Conservation (phyloP, 176 grass and related monocot species). For the Carex parvula region DNA sequence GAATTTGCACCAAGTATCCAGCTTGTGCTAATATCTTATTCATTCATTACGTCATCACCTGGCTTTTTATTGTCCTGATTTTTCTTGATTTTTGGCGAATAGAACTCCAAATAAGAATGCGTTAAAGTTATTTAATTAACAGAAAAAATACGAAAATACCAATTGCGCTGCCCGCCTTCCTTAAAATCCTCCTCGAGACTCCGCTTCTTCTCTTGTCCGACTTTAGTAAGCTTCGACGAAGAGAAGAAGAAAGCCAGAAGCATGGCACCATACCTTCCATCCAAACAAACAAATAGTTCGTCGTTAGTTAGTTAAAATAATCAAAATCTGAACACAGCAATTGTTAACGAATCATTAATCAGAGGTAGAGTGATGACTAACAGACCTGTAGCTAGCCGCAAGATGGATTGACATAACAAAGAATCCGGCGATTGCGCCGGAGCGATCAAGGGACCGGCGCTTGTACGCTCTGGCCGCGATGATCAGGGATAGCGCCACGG, state of each 20-base stretch:
- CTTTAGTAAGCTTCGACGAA: conserved; percentile 70
- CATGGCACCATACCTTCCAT: conserved; percentile 50
- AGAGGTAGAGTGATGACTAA: not conserved
- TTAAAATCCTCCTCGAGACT: conserved; percentile 66
- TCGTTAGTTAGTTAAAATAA: not conserved
- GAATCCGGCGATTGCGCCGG: conserved; percentile 64
- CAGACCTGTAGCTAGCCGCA: conserved; percentile 59
- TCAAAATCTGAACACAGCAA: not conserved
- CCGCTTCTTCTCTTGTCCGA: conserved; percentile 72
- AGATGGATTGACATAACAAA: conserved; percentile 73
- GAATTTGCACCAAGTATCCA: not conserved
- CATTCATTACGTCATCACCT: not conserved
- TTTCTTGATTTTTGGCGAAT: not conserved
- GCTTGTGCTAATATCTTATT: not conserved
- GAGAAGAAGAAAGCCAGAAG: conserved; percentile 79
- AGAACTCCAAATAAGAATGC: not conserved
- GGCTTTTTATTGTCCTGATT: not conserved
- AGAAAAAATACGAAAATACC: conserved; percentile 29
- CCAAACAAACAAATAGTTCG: not conserved
- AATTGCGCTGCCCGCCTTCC: conserved; percentile 88
- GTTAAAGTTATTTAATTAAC: not conserved
- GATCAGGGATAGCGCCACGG: conserved; percentile 32
- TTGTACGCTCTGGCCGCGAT: conserved; percentile 52
- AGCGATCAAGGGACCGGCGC: conserved; percentile 55
- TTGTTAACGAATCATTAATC: not conserved